Evolutionary conservation across 148 eudicot genomes (phyloP), one percentile per base, ranked within the genome.

Genomic region (Vaccinium darrowii): DNA sequence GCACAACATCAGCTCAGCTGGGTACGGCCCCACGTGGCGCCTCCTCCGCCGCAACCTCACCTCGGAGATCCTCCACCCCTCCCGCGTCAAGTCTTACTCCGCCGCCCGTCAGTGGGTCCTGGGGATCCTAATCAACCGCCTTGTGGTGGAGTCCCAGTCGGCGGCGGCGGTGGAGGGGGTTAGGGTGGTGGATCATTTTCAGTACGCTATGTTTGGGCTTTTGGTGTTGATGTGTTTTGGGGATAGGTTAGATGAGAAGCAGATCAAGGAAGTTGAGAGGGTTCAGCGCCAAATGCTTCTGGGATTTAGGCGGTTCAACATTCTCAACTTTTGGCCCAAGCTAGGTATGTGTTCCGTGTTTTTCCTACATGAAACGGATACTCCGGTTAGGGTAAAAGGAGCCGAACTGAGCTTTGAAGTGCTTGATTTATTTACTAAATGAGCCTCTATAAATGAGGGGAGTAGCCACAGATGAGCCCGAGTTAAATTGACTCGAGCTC

Each of bases 181-280:
- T 5, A 87, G 83, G 84, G 88, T 95, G 25, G 75, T 90, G 4
- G 93, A 92, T 69, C 93, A 95, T 57, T 91, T 95, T 79, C 93
- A 87, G 52, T 88, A 89, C 69, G 90, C 92, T 11, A 91, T 92
- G 91, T 95, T 95, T 82, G 91, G 91, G 79, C 86, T 95, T 30
- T 87, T 93, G 27, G 90, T 89, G 13, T 76, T 86, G 53, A 93
- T 95, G 93, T 93, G 98, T 71, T 95, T 95, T 36, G 97, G 97
- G 14, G 91, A 91, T 33, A 84, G 85, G 84, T 73, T 88, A 1
- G 86, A 87, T 5, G 98, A 92, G 80, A 75, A 81, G 0, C 84
- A 89, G 33, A 92, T 95, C 39, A 87, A 80, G 73, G 81, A 86
- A 21, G 81, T 93, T 12, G 92, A 91, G 76, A 81, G 13, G 0